phyloP scores from a whole-genome alignment of 306 rosid genomes.

The Prunus fruticosa region DNA sequence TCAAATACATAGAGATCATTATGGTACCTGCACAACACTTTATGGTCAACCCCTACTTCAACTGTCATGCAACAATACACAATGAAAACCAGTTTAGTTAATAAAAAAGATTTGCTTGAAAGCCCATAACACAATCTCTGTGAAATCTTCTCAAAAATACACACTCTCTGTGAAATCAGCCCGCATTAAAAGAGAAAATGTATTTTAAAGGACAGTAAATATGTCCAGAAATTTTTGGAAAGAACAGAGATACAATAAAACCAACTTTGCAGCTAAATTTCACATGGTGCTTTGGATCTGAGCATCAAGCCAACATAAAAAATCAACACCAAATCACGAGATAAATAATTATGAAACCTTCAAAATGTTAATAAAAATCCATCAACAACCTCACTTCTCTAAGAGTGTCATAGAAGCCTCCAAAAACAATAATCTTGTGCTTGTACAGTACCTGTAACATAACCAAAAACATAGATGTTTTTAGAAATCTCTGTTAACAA shows the following conservation, averaged over 20 bases:
- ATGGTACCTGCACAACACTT: slow-evolving; percentile 63
- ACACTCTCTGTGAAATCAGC: too few relatives aligned
- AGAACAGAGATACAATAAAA: neutral
- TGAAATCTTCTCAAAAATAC: too few relatives aligned
- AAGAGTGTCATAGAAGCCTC: slow-evolving; percentile 97
- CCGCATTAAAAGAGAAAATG: too few relatives aligned
- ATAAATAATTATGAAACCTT: slow-evolving; percentile 10
- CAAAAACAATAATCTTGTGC: slow-evolving; percentile 95
- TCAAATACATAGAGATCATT: slow-evolving; percentile 91
- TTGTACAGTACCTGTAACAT: slow-evolving; percentile 84
- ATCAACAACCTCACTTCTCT: slow-evolving; percentile 96
- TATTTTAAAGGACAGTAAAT: neutral
- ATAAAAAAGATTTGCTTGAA: too few relatives aligned
- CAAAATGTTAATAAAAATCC: slow-evolving; percentile 22
- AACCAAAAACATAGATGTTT: slow-evolving; percentile 15
- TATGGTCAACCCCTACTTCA: neutral
- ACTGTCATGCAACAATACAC: neutral
- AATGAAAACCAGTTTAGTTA: too few relatives aligned
- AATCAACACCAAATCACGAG: neutral
- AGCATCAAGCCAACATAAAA: neutral
- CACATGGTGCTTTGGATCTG: neutral
- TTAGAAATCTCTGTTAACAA: neutral
- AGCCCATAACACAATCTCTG: too few relatives aligned
- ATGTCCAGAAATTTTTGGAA: neutral
- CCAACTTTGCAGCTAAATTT: neutral